Evolutionary conservation across 2,329 filamentous ascomycete species (phyloP).

Genomic region (Ceratocystis cubensis): DNA sequence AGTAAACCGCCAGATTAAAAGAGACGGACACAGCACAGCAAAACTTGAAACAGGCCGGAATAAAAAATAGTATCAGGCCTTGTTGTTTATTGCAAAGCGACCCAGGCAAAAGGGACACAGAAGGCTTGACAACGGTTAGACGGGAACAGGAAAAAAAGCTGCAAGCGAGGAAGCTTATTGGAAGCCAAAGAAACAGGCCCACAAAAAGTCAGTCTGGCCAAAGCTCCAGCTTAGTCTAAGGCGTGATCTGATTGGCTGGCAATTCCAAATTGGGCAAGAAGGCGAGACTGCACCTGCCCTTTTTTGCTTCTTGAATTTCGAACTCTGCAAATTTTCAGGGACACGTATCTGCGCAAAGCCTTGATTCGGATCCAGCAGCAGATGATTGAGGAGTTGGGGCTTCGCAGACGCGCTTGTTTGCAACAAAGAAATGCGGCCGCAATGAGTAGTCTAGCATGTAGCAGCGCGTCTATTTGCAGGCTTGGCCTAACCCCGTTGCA

Average conservation of each 20-base stretch:
- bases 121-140: background rate
- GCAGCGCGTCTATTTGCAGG: background rate
- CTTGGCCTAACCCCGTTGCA: background rate
- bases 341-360: background rate
- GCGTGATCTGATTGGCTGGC: background rate
- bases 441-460: background rate
- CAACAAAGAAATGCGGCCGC: background rate
- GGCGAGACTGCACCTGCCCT: background rate
- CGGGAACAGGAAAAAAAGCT: background rate
- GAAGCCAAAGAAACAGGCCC: background rate
- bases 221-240: background rate
- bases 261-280: constrained; percentile 5
- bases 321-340: background rate
- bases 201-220: background rate
- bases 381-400: background rate
- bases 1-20: background rate
- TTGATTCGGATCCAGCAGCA: background rate
- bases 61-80: background rate
- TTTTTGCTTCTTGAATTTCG: background rate
- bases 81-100: background rate
- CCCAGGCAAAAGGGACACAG: background rate
- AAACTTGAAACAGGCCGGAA: background rate
- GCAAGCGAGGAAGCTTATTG: constrained; percentile 1
- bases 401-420: background rate
- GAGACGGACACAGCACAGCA: background rate